Evolutionary conservation across 805 yeast species (phyloP).

Genomic region (Kazachstania taianensis): DNA sequence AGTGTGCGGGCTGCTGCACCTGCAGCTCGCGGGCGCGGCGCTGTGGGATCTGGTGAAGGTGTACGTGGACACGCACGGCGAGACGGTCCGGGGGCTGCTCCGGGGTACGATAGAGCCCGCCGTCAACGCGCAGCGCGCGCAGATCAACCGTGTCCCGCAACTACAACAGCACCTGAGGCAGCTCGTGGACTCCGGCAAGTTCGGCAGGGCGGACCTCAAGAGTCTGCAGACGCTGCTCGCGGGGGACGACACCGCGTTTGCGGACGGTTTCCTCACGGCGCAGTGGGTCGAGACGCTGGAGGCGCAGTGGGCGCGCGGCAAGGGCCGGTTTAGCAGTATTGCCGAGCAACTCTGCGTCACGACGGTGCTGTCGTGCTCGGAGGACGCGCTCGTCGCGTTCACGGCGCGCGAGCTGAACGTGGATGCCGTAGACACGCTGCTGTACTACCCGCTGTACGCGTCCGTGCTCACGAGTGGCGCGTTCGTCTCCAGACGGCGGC

Average conservation of each 20-base stretch:
- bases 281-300: conserved; percentile 56
- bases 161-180: conserved; percentile 46
- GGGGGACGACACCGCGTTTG: conserved; percentile 30
- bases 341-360: conserved; percentile 43
- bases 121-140: conserved; percentile 23
- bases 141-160: conserved; percentile 28
- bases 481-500: conserved; percentile 40
- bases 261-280: conserved; percentile 43
- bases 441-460: conserved; percentile 44
- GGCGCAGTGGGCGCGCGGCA: conserved; percentile 46
- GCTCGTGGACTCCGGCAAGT: conserved; percentile 38
- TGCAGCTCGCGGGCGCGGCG: conserved; percentile 49
- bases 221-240: conserved; percentile 36
- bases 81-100: conserved; percentile 41
- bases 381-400: conserved; percentile 33
- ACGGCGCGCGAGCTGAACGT: conserved; percentile 37
- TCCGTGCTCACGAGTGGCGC: conserved; percentile 41
- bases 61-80: conserved; percentile 37
- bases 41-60: conserved; percentile 56
- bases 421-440: conserved; percentile 33
- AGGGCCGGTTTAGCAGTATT: conserved; percentile 37
- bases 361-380: conserved; percentile 41
- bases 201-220: conserved; percentile 37
- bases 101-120: conserved; percentile 37
- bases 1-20: conserved; percentile 42